phyloP scores from a whole-genome alignment of 2,329 filamentous ascomycete genomes.

The Pyrenochaeta sp. region DNA sequence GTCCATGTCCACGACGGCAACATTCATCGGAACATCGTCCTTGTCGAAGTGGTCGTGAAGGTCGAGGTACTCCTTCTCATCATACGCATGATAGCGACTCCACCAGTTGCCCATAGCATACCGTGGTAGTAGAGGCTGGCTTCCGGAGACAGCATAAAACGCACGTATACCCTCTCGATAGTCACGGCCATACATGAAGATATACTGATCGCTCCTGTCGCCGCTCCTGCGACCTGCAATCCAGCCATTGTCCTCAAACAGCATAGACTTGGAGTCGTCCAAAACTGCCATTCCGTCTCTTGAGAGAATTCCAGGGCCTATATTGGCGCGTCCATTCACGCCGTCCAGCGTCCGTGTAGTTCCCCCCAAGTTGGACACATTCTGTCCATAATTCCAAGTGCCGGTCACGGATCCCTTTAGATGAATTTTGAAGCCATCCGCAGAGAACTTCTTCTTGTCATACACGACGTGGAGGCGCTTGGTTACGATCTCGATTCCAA shows the following conservation, averaged over 20 bases:
- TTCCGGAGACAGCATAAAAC: slow-evolving; percentile 64
- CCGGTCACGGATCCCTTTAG: slow-evolving; percentile 54
- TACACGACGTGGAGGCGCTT: slow-evolving; percentile 64
- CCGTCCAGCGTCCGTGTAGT: slow-evolving; percentile 64
- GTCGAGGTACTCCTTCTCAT: slow-evolving; percentile 61
- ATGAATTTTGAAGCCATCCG: slow-evolving; percentile 57
- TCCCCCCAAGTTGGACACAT: slow-evolving; percentile 53
- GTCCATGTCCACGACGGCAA: slow-evolving; percentile 71
- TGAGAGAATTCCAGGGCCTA: slow-evolving; percentile 62
- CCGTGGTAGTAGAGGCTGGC: slow-evolving; percentile 63
- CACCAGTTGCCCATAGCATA: slow-evolving; percentile 72
- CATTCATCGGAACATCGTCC: slow-evolving; percentile 63
- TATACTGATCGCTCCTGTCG: slow-evolving; percentile 64
- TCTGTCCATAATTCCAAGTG: slow-evolving; percentile 61
- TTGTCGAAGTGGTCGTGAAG: slow-evolving; percentile 64
- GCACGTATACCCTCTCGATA: slow-evolving; percentile 62
- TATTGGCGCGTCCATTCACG: slow-evolving; percentile 58
- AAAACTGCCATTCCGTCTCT: slow-evolving; percentile 60
- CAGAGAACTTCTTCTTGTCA: slow-evolving; percentile 63
- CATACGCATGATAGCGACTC: slow-evolving; percentile 68
- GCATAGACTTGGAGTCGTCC: slow-evolving; percentile 64
- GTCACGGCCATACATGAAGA: slow-evolving; percentile 67
- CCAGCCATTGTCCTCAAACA: slow-evolving; percentile 63
- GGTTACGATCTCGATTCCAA: slow-evolving; percentile 64
- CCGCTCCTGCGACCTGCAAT: slow-evolving; percentile 58